Percentiles rank a stretch among this genome's conserved stretches.
These are phyloP conservation scores for Aspergillus ostianus DNA, from an alignment of 495 filamentous ascomycete genomes.

Conservation along the genomic window DNA sequence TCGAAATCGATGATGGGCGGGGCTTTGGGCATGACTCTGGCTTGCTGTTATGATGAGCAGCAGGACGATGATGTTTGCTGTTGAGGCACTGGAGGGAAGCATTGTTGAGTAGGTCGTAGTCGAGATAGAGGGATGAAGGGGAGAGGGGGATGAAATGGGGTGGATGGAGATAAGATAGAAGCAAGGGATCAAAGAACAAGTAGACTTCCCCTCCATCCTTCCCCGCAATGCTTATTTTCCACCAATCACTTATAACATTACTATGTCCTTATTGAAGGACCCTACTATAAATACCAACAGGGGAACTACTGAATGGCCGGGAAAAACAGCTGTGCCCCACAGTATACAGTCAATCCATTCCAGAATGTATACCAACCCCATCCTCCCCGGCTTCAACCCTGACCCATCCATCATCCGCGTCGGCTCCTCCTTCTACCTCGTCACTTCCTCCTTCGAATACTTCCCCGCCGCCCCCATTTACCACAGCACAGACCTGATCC, in stretches of 20 bases:
- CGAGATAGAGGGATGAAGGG: neutral
- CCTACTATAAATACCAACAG: too few species aligned
- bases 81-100: neutral
- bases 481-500: slow-evolving; percentile 43
- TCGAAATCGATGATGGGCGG: slow-evolving; percentile 20
- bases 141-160: too few species aligned
- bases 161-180: neutral
- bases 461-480: slow-evolving; percentile 50
- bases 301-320: too few species aligned
- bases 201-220: neutral
- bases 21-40: slow-evolving; percentile 11
- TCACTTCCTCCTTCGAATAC: slow-evolving; percentile 49
- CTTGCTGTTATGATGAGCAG: slow-evolving; percentile 6
- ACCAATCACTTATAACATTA: slow-evolving; percentile 2
- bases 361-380: slow-evolving; percentile 29
- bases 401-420: slow-evolving; percentile 44
- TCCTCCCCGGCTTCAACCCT: slow-evolving; percentile 43
- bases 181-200: too few species aligned
- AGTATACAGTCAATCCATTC: neutral
- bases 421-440: slow-evolving; percentile 39
- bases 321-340: too few species aligned
- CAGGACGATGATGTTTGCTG: neutral
- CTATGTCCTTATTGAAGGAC: too few species aligned
- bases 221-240: slow-evolving; percentile 4
- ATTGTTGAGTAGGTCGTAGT: too few species aligned